These are phyloP conservation scores for Flaveria linearis DNA, from an alignment of 129 eudicot species.

Conservation along the genomic window DNA sequence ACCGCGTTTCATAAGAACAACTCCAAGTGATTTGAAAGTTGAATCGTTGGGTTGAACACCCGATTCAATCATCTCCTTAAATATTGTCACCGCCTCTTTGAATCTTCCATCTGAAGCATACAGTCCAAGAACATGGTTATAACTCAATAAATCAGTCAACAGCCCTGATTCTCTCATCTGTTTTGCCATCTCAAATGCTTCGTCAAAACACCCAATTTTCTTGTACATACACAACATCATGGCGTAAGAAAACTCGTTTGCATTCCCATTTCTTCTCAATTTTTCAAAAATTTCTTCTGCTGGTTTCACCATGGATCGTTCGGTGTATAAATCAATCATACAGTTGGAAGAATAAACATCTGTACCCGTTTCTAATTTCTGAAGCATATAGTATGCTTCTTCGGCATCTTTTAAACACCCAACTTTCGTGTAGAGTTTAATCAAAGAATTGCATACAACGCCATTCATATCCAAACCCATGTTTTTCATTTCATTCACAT, in stretches of 20 bases:
- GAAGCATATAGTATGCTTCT: slow-evolving; percentile 55
- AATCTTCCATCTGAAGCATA: slow-evolving; percentile 73
- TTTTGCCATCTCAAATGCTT: slow-evolving; percentile 60
- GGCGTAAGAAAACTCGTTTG: slow-evolving; percentile 87
- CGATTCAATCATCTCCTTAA: slow-evolving; percentile 64
- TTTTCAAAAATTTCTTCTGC: slow-evolving; percentile 69
- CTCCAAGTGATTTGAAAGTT: slow-evolving; percentile 59
- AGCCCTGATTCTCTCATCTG: slow-evolving; percentile 78
- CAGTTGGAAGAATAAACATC: slow-evolving; percentile 76
- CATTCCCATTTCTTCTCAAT: slow-evolving; percentile 48
- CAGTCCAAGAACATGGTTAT: slow-evolving; percentile 70
- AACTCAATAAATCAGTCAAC: slow-evolving; percentile 70
- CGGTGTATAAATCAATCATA: slow-evolving; percentile 77
- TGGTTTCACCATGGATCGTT: slow-evolving; percentile 64
- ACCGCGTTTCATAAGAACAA: slow-evolving; percentile 69
- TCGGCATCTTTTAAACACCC: slow-evolving; percentile 80
- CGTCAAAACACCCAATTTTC: slow-evolving; percentile 61
- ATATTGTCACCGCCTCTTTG: slow-evolving; percentile 64
- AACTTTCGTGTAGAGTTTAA: slow-evolving; percentile 81
- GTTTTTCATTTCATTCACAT: slow-evolving; percentile 53
- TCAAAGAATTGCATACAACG: slow-evolving; percentile 62
- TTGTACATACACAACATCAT: slow-evolving; percentile 95
- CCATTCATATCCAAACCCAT: slow-evolving; percentile 58
- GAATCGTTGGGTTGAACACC: slow-evolving; percentile 64
- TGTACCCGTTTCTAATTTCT: slow-evolving; percentile 42